Percentiles rank a stretch among this genome's conserved stretches.
Conservation (phyloP, 2,329 filamentous ascomycete genomes). For the Colletotrichum caudatum region DNA sequence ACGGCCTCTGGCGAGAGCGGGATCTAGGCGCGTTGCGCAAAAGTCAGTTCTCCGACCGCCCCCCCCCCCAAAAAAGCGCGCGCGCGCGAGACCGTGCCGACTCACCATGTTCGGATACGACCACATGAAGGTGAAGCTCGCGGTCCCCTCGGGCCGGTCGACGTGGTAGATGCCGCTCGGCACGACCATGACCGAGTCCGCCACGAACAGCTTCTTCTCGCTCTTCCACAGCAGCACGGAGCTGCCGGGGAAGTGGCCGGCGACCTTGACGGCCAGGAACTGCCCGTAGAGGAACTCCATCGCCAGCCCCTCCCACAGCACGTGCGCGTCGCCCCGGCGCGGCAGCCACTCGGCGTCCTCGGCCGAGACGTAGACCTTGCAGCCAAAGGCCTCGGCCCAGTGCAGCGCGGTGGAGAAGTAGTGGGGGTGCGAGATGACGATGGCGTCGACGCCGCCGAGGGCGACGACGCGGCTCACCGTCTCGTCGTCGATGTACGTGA, state of each 20-base stretch:
- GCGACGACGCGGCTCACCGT: slow-evolving; percentile 69
- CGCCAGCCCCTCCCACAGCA: slow-evolving; percentile 60
- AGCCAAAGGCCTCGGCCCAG: slow-evolving; percentile 77
- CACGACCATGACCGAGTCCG: slow-evolving; percentile 81
- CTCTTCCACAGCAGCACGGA: slow-evolving; percentile 70
- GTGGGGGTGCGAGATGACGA: slow-evolving; percentile 84
- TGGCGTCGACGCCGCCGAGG: slow-evolving; percentile 76
- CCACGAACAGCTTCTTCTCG: slow-evolving; percentile 73
- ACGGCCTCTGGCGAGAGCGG: slow-evolving; percentile 31
- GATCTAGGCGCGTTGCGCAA: slow-evolving; percentile 14
- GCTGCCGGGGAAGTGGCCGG: slow-evolving; percentile 85
- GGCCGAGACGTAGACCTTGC: slow-evolving; percentile 75
- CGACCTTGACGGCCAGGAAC: slow-evolving; percentile 74
- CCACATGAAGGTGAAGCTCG: slow-evolving; percentile 41
- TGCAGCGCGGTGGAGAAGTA: slow-evolving; percentile 83
- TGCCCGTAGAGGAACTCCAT: slow-evolving; percentile 59
- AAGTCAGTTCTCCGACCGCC: background rate
- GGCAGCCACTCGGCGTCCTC: slow-evolving; percentile 77
- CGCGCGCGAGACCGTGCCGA: background rate
- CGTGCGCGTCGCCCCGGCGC: slow-evolving; percentile 56
- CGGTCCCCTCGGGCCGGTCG: slow-evolving; percentile 34
- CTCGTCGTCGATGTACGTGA: slow-evolving; percentile 75
- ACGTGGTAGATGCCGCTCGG: slow-evolving; percentile 61
- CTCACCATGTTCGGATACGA: slow-evolving; percentile 42
- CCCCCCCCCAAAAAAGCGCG: background rate